A percentile compares a stretch with the other conserved stretches of the same genome.
phyloP scores from a whole-genome alignment of 371 early-diverging fungal genomes.

The Apophysomyces elegans region DNA sequence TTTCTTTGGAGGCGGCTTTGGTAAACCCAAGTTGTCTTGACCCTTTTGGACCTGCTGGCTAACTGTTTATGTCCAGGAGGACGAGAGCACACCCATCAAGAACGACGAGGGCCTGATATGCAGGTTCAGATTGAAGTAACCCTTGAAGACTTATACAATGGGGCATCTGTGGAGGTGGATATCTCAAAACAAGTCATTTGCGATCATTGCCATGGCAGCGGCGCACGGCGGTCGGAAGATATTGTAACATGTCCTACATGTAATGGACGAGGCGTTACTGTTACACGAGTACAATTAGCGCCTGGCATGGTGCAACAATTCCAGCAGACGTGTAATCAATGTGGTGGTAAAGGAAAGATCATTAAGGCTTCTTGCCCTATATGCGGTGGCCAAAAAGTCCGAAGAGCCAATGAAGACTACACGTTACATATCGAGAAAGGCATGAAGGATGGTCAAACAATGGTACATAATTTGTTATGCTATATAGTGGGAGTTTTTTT shows the following conservation, averaged over 20 bases:
- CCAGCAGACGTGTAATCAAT: slow-evolving; percentile 89
- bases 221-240: slow-evolving; percentile 75
- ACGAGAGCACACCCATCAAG: slow-evolving; percentile 50
- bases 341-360: slow-evolving; percentile 90
- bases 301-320: slow-evolving; percentile 91
- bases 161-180: slow-evolving; percentile 84
- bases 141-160: slow-evolving; percentile 89
- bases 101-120: slow-evolving; percentile 81
- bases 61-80: slow-evolving; percentile 22
- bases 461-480: slow-evolving; percentile 46
- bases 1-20: slow-evolving; percentile 76
- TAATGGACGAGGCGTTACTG: slow-evolving; percentile 78
- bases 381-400: slow-evolving; percentile 86
- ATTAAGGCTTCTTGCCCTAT: slow-evolving; percentile 77
- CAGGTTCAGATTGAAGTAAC: slow-evolving; percentile 79
- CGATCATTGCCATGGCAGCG: slow-evolving; percentile 90
- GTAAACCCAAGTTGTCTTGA: slow-evolving; percentile 6
- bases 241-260: slow-evolving; percentile 83
- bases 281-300: slow-evolving; percentile 86
- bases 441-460: slow-evolving; percentile 78
- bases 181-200: slow-evolving; percentile 94
- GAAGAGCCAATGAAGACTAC: slow-evolving; percentile 73
- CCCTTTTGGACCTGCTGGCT: neutral
- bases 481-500: neutral
- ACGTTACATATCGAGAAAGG: slow-evolving; percentile 87